Percentiles rank a stretch among this genome's conserved stretches.
phyloP scores from a whole-genome alignment of 2,329 filamentous ascomycete species.

The Chrysosphaeria jannelii region DNA sequence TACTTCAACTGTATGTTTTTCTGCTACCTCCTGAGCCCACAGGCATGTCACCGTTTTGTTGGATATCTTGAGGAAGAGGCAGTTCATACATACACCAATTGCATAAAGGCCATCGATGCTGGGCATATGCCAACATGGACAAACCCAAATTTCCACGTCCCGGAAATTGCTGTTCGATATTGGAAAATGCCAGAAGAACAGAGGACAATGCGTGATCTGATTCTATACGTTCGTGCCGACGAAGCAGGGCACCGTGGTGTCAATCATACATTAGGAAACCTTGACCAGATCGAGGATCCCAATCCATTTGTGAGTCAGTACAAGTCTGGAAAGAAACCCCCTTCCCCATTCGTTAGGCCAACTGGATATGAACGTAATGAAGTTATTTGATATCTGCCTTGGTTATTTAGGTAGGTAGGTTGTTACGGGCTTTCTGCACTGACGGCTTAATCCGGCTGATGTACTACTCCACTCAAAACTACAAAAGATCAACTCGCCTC shows the following conservation, averaged over 20 bases:
- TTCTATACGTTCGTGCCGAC: conserved; percentile 51
- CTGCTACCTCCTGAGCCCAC: conserved; percentile 59
- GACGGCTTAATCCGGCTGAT: too few species aligned
- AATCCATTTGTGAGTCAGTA: conserved; percentile 78
- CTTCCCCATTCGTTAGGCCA: conserved; percentile 33
- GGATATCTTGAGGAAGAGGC: conserved; percentile 95
- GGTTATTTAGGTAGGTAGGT: too few species aligned
- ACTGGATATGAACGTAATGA: conserved; percentile 64
- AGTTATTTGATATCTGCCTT: conserved; percentile 31
- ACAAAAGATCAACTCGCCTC: too few species aligned
- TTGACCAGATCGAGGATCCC: conserved; percentile 60
- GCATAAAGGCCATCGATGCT: conserved; percentile 59
- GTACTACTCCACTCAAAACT: too few species aligned
- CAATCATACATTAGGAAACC: conserved; percentile 78
- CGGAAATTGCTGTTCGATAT: conserved; percentile 71
- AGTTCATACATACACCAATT: conserved; percentile 77
- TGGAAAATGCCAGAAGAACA: conserved; percentile 79
- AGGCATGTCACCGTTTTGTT: conserved; percentile 80
- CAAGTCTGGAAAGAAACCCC: conserved; percentile 32
- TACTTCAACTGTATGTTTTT: conserved; percentile 92
- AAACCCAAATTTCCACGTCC: conserved; percentile 36
- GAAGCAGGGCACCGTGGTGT: conserved; percentile 80
- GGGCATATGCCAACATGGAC: conserved; percentile 66
- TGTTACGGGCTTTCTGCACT: too few species aligned
- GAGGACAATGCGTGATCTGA: conserved; percentile 56